Percentiles rank a stretch among this genome's conserved stretches.
phyloP scores from a whole-genome alignment of 2,329 filamentous ascomycete genomes.

The Arthrocladium fulminans region DNA sequence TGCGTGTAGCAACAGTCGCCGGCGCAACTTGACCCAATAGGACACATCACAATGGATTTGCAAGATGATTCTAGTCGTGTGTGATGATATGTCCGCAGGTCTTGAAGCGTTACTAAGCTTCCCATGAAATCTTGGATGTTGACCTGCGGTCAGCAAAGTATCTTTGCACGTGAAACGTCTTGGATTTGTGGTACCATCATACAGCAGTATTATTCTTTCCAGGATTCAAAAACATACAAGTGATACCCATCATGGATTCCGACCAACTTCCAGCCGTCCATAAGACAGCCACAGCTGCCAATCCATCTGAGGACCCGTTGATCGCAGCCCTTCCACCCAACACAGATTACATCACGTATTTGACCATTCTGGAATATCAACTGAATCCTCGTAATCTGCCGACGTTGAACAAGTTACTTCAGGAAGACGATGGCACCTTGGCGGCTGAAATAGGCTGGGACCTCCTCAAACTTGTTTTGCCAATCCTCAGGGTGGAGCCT shows the following conservation, averaged over 20 bases:
- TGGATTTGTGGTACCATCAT: too few relatives aligned
- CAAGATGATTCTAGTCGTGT: too few relatives aligned
- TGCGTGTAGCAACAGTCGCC: too few relatives aligned
- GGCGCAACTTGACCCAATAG: too few relatives aligned
- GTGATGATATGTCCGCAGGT: too few relatives aligned
- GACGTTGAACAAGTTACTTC: conserved; percentile 49
- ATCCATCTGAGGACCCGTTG: conserved; percentile 35
- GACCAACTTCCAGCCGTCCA: not conserved
- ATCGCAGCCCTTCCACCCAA: conserved; percentile 51
- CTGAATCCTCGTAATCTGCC: conserved; percentile 50
- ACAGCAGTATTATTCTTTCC: too few relatives aligned
- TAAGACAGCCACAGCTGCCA: not conserved
- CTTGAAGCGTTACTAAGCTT: too few relatives aligned
- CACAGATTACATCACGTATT: conserved; percentile 58
- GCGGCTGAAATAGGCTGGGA: conserved; percentile 60
- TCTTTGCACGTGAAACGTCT: too few relatives aligned
- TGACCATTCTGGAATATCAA: conserved; percentile 57
- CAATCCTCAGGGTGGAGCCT: conserved; percentile 43
- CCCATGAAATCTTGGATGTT: too few relatives aligned
- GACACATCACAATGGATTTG: too few relatives aligned
- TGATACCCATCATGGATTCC: not conserved
- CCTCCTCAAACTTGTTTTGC: conserved; percentile 52
- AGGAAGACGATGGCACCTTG: conserved; percentile 53
- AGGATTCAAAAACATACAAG: not conserved
- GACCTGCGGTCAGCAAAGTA: too few relatives aligned